Percentiles rank a stretch among this genome's conserved stretches.
Evolutionary conservation across 1,284 basidiomycete genomes (phyloP).

Genomic region (Fomitopsis betulina): DNA sequence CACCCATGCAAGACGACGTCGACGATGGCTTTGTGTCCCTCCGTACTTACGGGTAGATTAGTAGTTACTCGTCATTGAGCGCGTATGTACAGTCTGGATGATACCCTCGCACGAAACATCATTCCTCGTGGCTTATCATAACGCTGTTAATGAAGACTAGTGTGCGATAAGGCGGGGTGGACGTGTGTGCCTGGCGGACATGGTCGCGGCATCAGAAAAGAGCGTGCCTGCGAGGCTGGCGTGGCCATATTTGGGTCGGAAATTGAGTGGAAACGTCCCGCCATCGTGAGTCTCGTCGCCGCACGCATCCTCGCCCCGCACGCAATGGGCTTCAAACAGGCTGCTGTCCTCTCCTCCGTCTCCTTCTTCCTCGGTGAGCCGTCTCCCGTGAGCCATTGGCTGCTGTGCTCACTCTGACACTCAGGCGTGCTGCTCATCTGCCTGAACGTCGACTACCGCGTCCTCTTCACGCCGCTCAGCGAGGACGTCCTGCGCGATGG

Average conservation of each 20-base stretch:
- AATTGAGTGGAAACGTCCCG: background rate
- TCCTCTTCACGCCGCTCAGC: conserved; percentile 66
- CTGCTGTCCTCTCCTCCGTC: conserved; percentile 75
- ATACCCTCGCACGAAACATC: conserved; percentile 2
- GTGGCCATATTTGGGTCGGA: background rate
- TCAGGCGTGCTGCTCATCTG: conserved; percentile 87
- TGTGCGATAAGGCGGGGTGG: background rate
- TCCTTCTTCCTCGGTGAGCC: conserved; percentile 70
- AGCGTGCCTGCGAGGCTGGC: background rate
- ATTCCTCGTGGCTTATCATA: background rate
- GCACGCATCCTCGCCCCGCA: background rate
- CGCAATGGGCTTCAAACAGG: conserved; percentile 80
- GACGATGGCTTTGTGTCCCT: background rate
- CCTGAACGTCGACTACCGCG: conserved; percentile 80
- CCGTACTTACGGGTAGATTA: conserved; percentile 16
- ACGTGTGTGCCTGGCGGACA: background rate
- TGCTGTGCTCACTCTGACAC: conserved; percentile 7
- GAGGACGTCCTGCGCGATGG: conserved; percentile 68
- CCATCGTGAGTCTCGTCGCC: conserved; percentile 1
- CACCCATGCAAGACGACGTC: background rate
- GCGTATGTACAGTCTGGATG: conserved; percentile 3
- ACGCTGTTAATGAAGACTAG: background rate
- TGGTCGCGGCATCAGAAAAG: too few species aligned
- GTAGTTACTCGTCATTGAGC: conserved; percentile 11
- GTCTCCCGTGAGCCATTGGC: background rate